These are phyloP conservation scores for Ensete glaucum DNA, from an alignment of 176 grass and related monocot genomes.

Conservation along the genomic window DNA sequence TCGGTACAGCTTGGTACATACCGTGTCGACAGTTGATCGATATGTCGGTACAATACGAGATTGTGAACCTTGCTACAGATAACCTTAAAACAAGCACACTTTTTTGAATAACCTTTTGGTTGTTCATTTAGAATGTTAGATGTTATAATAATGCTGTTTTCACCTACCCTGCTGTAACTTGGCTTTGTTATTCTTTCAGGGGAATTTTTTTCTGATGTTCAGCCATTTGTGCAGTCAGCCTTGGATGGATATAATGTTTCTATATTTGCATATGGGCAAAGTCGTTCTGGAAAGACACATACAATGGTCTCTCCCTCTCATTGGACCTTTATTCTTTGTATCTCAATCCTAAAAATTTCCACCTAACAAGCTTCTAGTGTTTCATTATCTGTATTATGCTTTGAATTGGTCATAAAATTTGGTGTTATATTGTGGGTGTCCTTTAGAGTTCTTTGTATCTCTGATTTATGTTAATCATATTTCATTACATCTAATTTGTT, in stretches of 20 bases:
- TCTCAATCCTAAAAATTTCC: background rate
- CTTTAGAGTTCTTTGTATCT: background rate
- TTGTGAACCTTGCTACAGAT: background rate
- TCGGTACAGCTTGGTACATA: too few species aligned
- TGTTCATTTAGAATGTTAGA: constrained; percentile 1
- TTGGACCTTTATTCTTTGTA: background rate
- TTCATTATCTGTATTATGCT: background rate
- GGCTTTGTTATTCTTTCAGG: constrained; percentile 33
- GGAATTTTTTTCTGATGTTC: constrained; percentile 92
- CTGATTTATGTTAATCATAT: background rate
- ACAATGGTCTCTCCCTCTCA: constrained; percentile 54
- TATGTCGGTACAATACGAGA: too few species aligned
- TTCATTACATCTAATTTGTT: background rate
- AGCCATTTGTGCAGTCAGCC: constrained; percentile 86
- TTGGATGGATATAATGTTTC: constrained; percentile 85
- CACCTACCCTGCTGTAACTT: constrained; percentile 12
- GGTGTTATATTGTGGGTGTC: background rate
- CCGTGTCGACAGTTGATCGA: too few species aligned
- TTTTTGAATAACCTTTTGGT: background rate
- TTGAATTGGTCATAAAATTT: background rate
- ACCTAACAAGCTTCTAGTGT: background rate
- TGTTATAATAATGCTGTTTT: constrained; percentile 17
- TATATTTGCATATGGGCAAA: constrained; percentile 94
- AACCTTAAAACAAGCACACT: background rate
- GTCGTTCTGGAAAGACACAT: constrained; percentile 87